A percentile compares a stretch with the other conserved stretches of the same genome.
Evolutionary conservation across 768 basidiomycete genomes (phyloP).

Genomic region (Polyporus arcularius): DNA sequence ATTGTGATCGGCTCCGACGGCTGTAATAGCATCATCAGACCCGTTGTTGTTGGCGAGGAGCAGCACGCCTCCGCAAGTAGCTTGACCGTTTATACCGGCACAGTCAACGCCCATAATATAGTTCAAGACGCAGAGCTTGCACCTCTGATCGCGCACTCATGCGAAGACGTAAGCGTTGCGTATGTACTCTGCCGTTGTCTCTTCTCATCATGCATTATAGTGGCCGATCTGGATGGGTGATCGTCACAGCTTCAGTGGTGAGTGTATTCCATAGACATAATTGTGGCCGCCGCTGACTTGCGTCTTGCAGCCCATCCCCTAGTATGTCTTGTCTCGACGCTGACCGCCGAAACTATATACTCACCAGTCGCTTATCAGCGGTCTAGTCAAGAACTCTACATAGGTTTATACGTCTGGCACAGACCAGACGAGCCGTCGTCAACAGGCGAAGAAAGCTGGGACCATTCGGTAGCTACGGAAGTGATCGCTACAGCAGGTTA

Average conservation of each 20-base stretch:
- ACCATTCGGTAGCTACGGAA: constrained; percentile 32
- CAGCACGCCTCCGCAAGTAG: constrained; percentile 31
- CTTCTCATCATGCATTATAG: constrained; percentile 10
- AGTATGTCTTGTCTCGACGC: constrained; percentile 14
- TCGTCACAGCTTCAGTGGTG: constrained; percentile 27
- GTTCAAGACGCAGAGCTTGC: constrained; percentile 42
- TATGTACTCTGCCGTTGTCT: not conserved
- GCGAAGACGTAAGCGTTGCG: constrained; percentile 34
- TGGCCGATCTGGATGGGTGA: constrained; percentile 35
- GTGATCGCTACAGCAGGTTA: constrained; percentile 36
- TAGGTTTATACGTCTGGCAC: constrained; percentile 39
- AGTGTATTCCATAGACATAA: constrained; percentile 9
- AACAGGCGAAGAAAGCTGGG: constrained; percentile 36
- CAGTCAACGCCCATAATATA: constrained; percentile 42
- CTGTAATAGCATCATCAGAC: constrained; percentile 42
- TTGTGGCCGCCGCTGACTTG: not conserved
- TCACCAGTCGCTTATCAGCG: constrained; percentile 37
- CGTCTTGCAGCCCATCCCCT: constrained; percentile 26
- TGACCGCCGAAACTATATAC: not conserved
- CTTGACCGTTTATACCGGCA: constrained; percentile 47
- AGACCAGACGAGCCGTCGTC: constrained; percentile 34
- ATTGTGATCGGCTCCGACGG: constrained; percentile 66
- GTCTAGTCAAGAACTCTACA: constrained; percentile 37
- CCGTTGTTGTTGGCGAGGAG: constrained; percentile 34
- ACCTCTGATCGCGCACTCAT: constrained; percentile 24